A percentile compares a stretch with the other conserved stretches of the same genome.
Conservation (phyloP, 78 protist species). For the Capsaspora owczarzaki region DNA sequence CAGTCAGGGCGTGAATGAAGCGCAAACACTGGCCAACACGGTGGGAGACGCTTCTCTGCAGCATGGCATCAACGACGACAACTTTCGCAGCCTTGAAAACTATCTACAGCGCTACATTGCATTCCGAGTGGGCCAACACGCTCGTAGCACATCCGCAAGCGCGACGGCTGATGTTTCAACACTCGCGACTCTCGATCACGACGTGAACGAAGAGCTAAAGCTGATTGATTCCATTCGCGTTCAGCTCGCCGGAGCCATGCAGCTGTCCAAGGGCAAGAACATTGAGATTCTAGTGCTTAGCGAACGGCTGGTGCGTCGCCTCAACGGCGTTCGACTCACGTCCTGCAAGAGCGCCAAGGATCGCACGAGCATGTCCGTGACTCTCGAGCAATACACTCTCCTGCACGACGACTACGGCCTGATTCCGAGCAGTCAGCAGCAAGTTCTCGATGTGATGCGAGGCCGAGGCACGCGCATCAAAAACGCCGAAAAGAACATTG, state of each 20-base stretch:
- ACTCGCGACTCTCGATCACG: too few species aligned
- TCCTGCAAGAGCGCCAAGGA: conserved; percentile 8
- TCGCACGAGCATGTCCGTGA: conserved; percentile 8
- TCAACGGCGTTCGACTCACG: not conserved
- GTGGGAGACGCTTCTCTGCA: not conserved
- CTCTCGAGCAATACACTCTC: not conserved
- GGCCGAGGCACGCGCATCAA: not conserved
- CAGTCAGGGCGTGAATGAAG: conserved; percentile 14
- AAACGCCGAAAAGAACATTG: not conserved
- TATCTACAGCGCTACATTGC: not conserved
- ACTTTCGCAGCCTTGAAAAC: not conserved
- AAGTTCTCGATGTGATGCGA: not conserved
- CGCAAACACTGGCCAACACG: conserved; percentile 3
- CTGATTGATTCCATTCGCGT: not conserved
- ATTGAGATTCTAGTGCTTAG: not conserved
- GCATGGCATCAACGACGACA: not conserved
- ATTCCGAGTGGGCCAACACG: not conserved
- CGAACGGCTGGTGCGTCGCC: not conserved
- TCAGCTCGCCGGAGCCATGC: not conserved
- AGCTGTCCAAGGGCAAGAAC: not conserved
- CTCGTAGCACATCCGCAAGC: not conserved
- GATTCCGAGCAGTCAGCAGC: too few species aligned
- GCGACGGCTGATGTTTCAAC: not conserved
- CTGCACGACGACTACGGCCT: not conserved
- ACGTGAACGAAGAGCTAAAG: not conserved